Percentiles rank a stretch among this genome's conserved stretches.
Conservation (phyloP, 1,284 basidiomycete species). For the Peniophora sp. region DNA sequence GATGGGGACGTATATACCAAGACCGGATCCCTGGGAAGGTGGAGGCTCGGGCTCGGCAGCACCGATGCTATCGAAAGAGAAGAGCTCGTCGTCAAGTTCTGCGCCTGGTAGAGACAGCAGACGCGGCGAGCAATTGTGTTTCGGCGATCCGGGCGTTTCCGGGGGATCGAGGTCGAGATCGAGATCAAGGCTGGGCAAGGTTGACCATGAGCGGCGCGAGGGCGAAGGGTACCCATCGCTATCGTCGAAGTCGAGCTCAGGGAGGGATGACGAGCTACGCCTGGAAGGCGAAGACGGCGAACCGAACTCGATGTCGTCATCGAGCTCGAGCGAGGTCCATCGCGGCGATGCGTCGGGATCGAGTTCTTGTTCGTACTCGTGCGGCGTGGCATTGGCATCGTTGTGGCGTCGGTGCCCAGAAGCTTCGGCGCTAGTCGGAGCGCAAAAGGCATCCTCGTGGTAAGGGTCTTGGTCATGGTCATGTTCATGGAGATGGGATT, state of each 20-base stretch:
- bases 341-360: too few species aligned
- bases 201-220: conserved; percentile 25
- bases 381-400: too few species aligned
- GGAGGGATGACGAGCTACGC: not conserved
- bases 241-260: conserved; percentile 7
- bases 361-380: too few species aligned
- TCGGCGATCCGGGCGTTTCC: conserved; percentile 6
- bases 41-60: conserved; percentile 5
- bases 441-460: too few species aligned
- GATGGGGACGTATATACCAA: conserved; percentile 27
- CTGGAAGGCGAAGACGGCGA: conserved; percentile 7
- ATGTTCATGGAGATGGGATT: too few species aligned
- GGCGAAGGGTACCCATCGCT: conserved; percentile 13
- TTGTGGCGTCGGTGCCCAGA: too few species aligned
- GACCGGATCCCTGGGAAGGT: conserved; percentile 6
- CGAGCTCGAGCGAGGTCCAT: too few species aligned
- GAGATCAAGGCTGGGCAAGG: conserved; percentile 20
- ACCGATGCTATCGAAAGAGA: conserved; percentile 14
- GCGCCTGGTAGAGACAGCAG: conserved; percentile 28
- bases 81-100: conserved; percentile 27
- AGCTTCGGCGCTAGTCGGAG: too few species aligned
- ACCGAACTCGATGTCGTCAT: not conserved
- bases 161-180: conserved; percentile 17
- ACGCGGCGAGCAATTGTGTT: conserved; percentile 7
- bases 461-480: too few species aligned